Evolutionary conservation across 2,329 filamentous ascomycete genomes (phyloP).

Genomic region (Exophiala spinifera): DNA sequence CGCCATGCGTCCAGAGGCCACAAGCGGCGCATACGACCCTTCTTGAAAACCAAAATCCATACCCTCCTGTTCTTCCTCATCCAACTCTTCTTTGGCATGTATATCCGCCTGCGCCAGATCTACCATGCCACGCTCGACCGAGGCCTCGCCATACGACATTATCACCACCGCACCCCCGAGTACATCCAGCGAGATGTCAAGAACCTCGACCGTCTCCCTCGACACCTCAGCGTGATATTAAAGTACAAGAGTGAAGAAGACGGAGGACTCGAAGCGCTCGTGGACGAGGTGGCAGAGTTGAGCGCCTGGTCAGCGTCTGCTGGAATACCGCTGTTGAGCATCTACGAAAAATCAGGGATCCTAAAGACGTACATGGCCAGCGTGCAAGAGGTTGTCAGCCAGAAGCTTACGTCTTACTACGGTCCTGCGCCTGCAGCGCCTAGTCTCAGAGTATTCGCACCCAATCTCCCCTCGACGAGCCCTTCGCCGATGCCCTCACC

Average conservation of each 20-base stretch:
- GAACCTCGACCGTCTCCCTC: slow-evolving; percentile 68
- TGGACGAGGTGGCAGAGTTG: slow-evolving; percentile 88
- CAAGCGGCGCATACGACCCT: slow-evolving; percentile 42
- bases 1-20: slow-evolving; percentile 27
- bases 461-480: slow-evolving; percentile 52
- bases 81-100: slow-evolving; percentile 82
- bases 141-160: slow-evolving; percentile 77
- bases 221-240: slow-evolving; percentile 84
- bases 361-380: slow-evolving; percentile 87
- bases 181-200: slow-evolving; percentile 85
- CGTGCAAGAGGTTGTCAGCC: slow-evolving; percentile 72
- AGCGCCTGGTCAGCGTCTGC: slow-evolving; percentile 90
- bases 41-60: slow-evolving; percentile 44
- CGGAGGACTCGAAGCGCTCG: slow-evolving; percentile 76
- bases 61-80: slow-evolving; percentile 45
- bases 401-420: slow-evolving; percentile 84
- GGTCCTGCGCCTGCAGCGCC: slow-evolving; percentile 65
- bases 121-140: slow-evolving; percentile 77
- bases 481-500: slow-evolving; percentile 16
- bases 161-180: slow-evolving; percentile 93
- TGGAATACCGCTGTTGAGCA: slow-evolving; percentile 79
- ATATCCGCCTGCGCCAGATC: slow-evolving; percentile 74
- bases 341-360: slow-evolving; percentile 85
- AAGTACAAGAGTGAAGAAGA: slow-evolving; percentile 66
- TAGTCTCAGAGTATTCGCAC: slow-evolving; percentile 67